Evolutionary conservation across 2,329 filamentous ascomycete species (phyloP).

Genomic region (Cercospora citrullina): DNA sequence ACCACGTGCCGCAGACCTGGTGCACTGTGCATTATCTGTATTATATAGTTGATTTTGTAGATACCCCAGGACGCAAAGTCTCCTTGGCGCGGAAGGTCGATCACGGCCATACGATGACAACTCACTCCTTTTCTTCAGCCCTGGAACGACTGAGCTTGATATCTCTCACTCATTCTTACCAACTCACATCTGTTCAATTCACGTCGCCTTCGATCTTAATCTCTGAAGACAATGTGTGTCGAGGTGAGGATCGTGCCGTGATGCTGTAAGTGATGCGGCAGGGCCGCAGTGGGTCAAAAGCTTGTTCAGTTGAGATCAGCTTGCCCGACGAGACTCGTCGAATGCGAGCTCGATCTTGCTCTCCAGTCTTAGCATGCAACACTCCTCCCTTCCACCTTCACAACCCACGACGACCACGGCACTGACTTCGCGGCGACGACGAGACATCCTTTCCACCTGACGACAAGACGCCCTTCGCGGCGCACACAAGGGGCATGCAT

Average conservation of each 20-base stretch:
- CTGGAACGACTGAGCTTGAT: not conserved
- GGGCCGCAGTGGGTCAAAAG: slow-evolving; percentile 6
- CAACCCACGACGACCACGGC: not conserved
- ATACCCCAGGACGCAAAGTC: not conserved
- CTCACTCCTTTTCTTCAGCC: not conserved
- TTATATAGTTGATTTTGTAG: not conserved
- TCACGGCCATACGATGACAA: not conserved
- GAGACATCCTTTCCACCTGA: not conserved
- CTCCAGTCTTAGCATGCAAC: not conserved
- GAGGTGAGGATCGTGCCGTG: not conserved
- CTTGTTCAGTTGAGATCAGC: slow-evolving; percentile 10
- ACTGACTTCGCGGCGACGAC: not conserved
- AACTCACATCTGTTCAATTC: not conserved
- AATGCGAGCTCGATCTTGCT: slow-evolving; percentile 4
- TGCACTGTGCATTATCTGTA: not conserved
- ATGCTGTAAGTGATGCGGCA: slow-evolving; percentile 3
- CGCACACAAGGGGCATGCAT: slow-evolving; percentile 12
- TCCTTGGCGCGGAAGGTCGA: not conserved
- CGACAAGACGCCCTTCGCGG: not conserved
- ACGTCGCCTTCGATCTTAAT: not conserved
- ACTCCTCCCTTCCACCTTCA: slow-evolving; percentile 3
- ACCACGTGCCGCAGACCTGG: not conserved
- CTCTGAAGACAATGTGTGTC: not conserved
- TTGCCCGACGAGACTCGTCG: slow-evolving; percentile 5
- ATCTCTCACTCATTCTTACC: not conserved